Evolutionary conservation across 2,329 filamentous ascomycete species (phyloP).

Genomic region (Colletotrichum tropicale): DNA sequence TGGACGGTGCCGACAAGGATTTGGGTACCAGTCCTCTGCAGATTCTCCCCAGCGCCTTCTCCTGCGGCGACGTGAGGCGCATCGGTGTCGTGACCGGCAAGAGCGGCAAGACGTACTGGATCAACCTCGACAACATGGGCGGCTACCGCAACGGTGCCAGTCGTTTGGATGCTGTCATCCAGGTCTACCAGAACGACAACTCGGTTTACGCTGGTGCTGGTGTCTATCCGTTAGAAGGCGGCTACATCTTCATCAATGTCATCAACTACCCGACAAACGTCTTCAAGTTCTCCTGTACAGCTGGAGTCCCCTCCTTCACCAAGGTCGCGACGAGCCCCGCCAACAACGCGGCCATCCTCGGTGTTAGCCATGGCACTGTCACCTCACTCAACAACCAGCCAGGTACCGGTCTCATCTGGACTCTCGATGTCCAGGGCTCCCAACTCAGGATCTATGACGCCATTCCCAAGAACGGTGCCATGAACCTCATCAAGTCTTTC

Average conservation of each 20-base stretch:
- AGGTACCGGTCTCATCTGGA: slow-evolving; percentile 63
- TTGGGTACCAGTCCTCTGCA: slow-evolving; percentile 52
- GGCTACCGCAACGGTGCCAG: slow-evolving; percentile 41
- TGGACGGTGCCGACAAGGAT: slow-evolving; percentile 56
- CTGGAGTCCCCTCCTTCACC: slow-evolving; percentile 56
- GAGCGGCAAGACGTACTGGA: slow-evolving; percentile 52
- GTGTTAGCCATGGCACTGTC: slow-evolving; percentile 60
- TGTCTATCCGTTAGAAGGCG: slow-evolving; percentile 52
- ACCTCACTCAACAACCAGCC: slow-evolving; percentile 58
- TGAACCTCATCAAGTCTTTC: slow-evolving; percentile 56
- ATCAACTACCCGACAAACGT: slow-evolving; percentile 60
- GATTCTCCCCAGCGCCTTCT: slow-evolving; percentile 46
- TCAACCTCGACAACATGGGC: slow-evolving; percentile 44
- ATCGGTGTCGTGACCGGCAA: slow-evolving; percentile 57
- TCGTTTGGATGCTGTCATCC: slow-evolving; percentile 46
- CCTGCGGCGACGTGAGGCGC: slow-evolving; percentile 45
- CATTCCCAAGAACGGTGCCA: slow-evolving; percentile 47
- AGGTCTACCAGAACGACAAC: slow-evolving; percentile 47
- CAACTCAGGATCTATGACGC: slow-evolving; percentile 59
- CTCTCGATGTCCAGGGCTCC: slow-evolving; percentile 57
- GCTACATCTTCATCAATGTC: slow-evolving; percentile 54
- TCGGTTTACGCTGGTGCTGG: slow-evolving; percentile 52
- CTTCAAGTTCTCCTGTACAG: slow-evolving; percentile 60
- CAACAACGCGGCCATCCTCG: slow-evolving; percentile 56
- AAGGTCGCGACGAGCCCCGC: slow-evolving; percentile 55